Evolutionary conservation across 306 rosid species (phyloP).

Genomic region (Glycine latifolia): DNA sequence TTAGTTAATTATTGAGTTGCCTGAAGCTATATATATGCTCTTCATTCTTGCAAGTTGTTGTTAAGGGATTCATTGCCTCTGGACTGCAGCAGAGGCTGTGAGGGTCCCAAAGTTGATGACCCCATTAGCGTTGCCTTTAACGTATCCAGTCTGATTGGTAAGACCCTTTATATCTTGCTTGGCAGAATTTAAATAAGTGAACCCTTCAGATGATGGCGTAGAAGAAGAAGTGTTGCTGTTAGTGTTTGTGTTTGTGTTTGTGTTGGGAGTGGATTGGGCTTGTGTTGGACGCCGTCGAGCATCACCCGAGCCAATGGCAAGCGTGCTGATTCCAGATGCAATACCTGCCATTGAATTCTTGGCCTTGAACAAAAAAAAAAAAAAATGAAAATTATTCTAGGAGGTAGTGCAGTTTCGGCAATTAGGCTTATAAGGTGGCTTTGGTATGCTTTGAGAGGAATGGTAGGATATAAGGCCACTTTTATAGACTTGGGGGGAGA

Average conservation of each 20-base stretch:
- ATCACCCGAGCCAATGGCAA: slow-evolving; percentile 43
- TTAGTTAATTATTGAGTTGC: not conserved
- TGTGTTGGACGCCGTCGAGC: slow-evolving; percentile 14
- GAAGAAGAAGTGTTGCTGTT: too few species aligned
- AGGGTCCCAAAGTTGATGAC: slow-evolving; percentile 51
- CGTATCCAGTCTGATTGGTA: slow-evolving; percentile 52
- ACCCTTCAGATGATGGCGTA: not conserved
- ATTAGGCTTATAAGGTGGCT: not conserved
- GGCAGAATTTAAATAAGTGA: slow-evolving; percentile 11
- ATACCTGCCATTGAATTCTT: slow-evolving; percentile 47
- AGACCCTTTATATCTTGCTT: slow-evolving; percentile 52
- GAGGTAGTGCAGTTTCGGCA: too few species aligned
- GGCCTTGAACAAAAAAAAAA: too few species aligned
- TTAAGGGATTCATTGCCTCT: slow-evolving; percentile 6
- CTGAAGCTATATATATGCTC: not conserved
- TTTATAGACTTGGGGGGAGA: slow-evolving; percentile 30
- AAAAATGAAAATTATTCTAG: too few species aligned
- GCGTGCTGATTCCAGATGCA: slow-evolving; percentile 45
- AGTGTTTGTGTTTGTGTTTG: not conserved
- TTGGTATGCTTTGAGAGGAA: slow-evolving; percentile 2
- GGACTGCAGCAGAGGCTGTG: slow-evolving; percentile 12
- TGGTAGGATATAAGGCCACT: not conserved
- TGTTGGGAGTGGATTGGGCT: not conserved
- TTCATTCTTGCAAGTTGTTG: not conserved
- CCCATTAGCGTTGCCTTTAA: slow-evolving; percentile 57